Conservation (phyloP, 2,329 filamentous ascomycete genomes). For the Talaromyces sp. region DNA sequence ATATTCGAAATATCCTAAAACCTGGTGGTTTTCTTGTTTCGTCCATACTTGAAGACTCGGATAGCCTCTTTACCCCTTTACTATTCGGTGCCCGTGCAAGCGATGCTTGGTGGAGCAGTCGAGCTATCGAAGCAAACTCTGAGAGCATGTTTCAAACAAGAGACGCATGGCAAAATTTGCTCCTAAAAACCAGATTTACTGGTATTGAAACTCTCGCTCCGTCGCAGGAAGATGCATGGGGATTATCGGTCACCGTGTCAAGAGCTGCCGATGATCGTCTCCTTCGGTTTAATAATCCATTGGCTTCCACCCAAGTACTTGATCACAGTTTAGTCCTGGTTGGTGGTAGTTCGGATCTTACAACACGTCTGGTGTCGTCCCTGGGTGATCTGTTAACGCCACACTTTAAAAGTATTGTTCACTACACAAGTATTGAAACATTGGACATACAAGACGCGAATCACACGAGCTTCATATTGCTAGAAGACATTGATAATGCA, state of each 20-base stretch:
- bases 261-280: neutral
- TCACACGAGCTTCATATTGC: neutral
- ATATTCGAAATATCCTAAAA: conserved; percentile 22
- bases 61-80: conserved; percentile 31
- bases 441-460: neutral
- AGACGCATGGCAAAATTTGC: neutral
- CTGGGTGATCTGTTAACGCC: neutral
- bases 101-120: neutral
- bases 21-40: conserved; percentile 40
- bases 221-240: neutral
- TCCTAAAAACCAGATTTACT: neutral
- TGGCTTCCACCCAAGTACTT: neutral
- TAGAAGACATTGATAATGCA: conserved; percentile 1
- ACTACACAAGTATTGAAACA: neutral
- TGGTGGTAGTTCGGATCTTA: neutral
- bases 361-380: neutral
- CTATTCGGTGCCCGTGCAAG: neutral
- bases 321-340: neutral
- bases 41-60: conserved; percentile 26
- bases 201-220: neutral
- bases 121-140: neutral
- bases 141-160: neutral
- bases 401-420: neutral
- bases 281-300: neutral
- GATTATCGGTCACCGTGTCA: neutral